Percentiles rank a stretch among this genome's conserved stretches.
Evolutionary conservation across 106 monocot species (phyloP).

Genomic region (Acorus calamus): DNA sequence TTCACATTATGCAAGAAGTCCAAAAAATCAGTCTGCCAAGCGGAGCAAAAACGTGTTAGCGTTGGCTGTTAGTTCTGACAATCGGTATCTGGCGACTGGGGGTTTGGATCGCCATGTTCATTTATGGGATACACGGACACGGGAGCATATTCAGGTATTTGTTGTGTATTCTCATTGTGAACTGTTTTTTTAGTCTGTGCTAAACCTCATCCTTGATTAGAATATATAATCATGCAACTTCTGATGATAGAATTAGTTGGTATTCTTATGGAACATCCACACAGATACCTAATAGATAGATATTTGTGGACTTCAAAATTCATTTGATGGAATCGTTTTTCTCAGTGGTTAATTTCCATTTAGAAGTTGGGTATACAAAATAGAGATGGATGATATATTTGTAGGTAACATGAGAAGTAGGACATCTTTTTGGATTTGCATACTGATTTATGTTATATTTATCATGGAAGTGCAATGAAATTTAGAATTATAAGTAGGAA

Average conservation of each 20-base stretch:
- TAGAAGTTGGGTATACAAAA: too few relatives aligned
- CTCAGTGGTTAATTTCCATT: background rate
- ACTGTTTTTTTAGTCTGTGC: too few relatives aligned
- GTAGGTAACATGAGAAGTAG: too few relatives aligned
- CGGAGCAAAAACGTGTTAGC: slow-evolving; percentile 73
- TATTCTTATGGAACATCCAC: background rate
- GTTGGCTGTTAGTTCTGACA: slow-evolving; percentile 78
- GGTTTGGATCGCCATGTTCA: slow-evolving; percentile 88
- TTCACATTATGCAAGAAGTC: slow-evolving; percentile 57
- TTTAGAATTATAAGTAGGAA: too few relatives aligned
- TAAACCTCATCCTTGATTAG: too few relatives aligned
- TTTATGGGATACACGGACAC: slow-evolving; percentile 84
- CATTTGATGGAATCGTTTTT: background rate
- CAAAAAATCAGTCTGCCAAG: slow-evolving; percentile 28
- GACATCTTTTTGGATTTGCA: too few relatives aligned
- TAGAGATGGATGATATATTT: too few relatives aligned
- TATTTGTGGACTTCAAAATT: too few relatives aligned
- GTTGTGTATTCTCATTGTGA: background rate
- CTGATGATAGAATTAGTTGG: background rate
- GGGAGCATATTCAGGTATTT: slow-evolving; percentile 80
- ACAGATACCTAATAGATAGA: too few relatives aligned
- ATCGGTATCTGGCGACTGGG: slow-evolving; percentile 75
- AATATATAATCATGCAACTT: too few relatives aligned
- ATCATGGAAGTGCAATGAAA: too few relatives aligned
- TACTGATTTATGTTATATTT: too few relatives aligned